A percentile compares a stretch with the other conserved stretches of the same genome.
phyloP scores from a whole-genome alignment of 164 flowering plant genomes.

The Liquidambar formosana region DNA sequence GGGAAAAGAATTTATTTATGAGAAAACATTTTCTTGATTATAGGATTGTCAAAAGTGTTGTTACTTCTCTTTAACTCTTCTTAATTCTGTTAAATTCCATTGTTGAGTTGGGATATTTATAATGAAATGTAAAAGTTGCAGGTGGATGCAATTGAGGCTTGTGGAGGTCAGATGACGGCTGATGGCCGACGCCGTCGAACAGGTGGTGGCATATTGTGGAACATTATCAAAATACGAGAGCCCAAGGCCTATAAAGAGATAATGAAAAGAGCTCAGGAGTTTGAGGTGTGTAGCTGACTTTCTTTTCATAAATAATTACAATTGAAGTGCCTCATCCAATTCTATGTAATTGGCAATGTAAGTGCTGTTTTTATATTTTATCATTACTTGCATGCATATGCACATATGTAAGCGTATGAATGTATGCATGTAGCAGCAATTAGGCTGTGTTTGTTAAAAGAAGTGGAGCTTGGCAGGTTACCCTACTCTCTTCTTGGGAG shows the following conservation, averaged over 20 bases:
- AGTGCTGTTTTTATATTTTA: not conserved
- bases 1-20: too few species aligned
- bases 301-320: not conserved
- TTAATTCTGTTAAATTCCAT: not conserved
- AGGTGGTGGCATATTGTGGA: constrained; percentile 93
- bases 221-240: constrained; percentile 76
- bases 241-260: constrained; percentile 87
- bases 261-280: constrained; percentile 75
- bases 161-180: constrained; percentile 95
- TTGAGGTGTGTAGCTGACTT: constrained; percentile 61
- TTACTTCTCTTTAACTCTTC: too few species aligned
- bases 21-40: too few species aligned
- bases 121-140: constrained; percentile 28
- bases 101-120: not conserved
- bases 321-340: not conserved
- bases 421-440: too few species aligned
- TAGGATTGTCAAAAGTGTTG: too few species aligned
- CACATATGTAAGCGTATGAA: not conserved
- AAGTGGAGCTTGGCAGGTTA: too few species aligned
- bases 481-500: too few species aligned
- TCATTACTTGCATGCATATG: not conserved
- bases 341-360: not conserved
- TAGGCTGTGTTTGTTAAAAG: too few species aligned
- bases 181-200: constrained; percentile 67
- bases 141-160: constrained; percentile 88